These are phyloP conservation scores for Punctularia strigosozonata DNA, from an alignment of 768 basidiomycete genomes.

Conservation along the genomic window DNA sequence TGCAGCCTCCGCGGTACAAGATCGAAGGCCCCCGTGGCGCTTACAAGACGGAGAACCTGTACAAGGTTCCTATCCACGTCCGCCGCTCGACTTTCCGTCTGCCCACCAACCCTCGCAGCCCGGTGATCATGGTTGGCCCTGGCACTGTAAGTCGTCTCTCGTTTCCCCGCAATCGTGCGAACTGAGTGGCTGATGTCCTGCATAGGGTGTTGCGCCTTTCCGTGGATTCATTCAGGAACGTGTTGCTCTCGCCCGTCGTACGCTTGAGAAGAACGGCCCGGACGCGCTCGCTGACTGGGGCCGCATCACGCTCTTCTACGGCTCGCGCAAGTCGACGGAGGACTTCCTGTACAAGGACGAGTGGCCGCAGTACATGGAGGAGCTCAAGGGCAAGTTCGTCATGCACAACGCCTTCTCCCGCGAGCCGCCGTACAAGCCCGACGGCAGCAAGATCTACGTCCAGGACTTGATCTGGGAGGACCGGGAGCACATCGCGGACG, in stretches of 20 bases:
- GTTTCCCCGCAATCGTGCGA: constrained; percentile 1
- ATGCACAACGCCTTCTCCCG: constrained; percentile 89
- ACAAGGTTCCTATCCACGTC: constrained; percentile 89
- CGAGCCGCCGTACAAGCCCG: constrained; percentile 72
- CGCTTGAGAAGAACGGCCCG: constrained; percentile 89
- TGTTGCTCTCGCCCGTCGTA: constrained; percentile 88
- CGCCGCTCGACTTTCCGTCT: constrained; percentile 93
- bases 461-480: constrained; percentile 93
- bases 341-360: constrained; percentile 95
- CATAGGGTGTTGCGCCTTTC: constrained; percentile 96
- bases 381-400: constrained; percentile 85
- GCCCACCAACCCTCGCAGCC: constrained; percentile 96
- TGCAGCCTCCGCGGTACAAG: constrained; percentile 62
- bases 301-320: constrained; percentile 88
- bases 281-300: constrained; percentile 96
- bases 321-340: constrained; percentile 79
- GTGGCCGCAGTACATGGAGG: constrained; percentile 80
- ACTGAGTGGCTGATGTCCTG: constrained; percentile 5
- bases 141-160: constrained; percentile 65
- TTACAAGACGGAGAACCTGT: constrained; percentile 59
- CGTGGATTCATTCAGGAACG: constrained; percentile 98
- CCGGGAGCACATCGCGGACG: constrained; percentile 69
- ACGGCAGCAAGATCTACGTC: constrained; percentile 97
- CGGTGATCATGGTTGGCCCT: constrained; percentile 98
- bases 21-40: constrained; percentile 87